These are phyloP conservation scores for Phytophthora capsici DNA, from an alignment of 352 stramenopile genomes.

Conservation along the genomic window DNA sequence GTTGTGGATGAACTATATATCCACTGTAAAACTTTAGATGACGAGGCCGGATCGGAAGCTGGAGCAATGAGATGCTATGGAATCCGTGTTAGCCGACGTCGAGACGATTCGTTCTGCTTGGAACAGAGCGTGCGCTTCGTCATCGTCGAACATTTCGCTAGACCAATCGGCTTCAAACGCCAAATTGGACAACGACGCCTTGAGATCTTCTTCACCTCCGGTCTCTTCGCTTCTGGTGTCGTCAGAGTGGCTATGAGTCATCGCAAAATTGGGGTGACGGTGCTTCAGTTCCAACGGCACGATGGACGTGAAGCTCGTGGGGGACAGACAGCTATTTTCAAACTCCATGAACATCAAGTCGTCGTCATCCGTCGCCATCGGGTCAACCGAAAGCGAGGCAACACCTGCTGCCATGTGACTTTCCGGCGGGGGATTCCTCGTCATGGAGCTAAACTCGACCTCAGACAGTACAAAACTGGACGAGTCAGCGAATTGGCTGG, in stretches of 20 bases:
- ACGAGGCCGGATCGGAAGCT: constrained; percentile 26
- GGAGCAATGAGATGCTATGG: constrained; percentile 11
- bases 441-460: constrained; percentile 57
- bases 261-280: constrained; percentile 28
- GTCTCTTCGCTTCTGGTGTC: constrained; percentile 26
- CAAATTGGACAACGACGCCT: constrained; percentile 65
- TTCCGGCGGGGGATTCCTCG: constrained; percentile 26
- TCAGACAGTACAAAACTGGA: constrained; percentile 80
- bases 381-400: constrained; percentile 3
- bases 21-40: constrained; percentile 30
- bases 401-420: constrained; percentile 10
- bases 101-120: constrained; percentile 14
- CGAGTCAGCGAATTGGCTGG: constrained; percentile 66
- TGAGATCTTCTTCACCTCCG: constrained; percentile 34
- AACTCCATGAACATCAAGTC: constrained; percentile 43
- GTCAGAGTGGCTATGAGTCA: constrained; percentile 20
- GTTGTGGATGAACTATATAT: constrained; percentile 20
- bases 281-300: constrained; percentile 68
- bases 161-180: constrained; percentile 86
- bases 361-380: constrained; percentile 26
- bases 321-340: constrained; percentile 38
- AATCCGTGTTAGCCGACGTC: constrained; percentile 8
- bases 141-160: constrained; percentile 32
- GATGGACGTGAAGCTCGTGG: constrained; percentile 32
- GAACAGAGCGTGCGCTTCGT: constrained; percentile 17